These are phyloP conservation scores for Dysphania ambrosioides DNA, from an alignment of 148 eudicot genomes.

Conservation along the genomic window DNA sequence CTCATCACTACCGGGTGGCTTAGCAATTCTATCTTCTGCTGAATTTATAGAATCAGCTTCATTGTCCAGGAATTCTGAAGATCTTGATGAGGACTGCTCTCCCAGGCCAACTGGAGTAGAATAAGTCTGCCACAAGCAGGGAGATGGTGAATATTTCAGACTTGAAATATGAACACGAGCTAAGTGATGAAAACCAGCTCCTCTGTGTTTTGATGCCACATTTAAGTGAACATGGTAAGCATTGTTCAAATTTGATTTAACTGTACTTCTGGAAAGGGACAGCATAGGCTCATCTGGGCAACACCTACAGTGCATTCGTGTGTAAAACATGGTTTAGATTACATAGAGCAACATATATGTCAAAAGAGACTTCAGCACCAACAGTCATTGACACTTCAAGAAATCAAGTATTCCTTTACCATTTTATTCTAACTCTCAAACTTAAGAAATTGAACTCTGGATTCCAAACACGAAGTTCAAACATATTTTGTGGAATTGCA, in stretches of 20 bases:
- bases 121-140: constrained; percentile 31
- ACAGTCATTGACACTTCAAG: not conserved
- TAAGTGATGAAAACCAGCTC: constrained; percentile 26
- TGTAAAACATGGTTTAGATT: not conserved
- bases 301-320: constrained; percentile 32
- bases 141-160: constrained; percentile 20
- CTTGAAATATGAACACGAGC: constrained; percentile 19
- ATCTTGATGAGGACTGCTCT: constrained; percentile 41
- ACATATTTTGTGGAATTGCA: not conserved
- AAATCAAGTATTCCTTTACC: not conserved
- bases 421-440: not conserved
- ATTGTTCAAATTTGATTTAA: constrained; percentile 29
- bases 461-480: not conserved
- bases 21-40: constrained; percentile 33
- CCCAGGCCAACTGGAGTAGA: constrained; percentile 42
- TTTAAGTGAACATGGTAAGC: constrained; percentile 23
- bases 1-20: constrained; percentile 47
- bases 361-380: not conserved
- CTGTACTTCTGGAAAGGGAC: constrained; percentile 32
- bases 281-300: constrained; percentile 38
- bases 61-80: constrained; percentile 36
- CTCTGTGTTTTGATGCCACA: constrained; percentile 30
- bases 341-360: not conserved
- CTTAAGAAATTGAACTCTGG: not conserved
- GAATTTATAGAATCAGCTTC: constrained; percentile 24